phyloP scores from a whole-genome alignment of 768 basidiomycete genomes.

The Rhizopogon sp. region DNA sequence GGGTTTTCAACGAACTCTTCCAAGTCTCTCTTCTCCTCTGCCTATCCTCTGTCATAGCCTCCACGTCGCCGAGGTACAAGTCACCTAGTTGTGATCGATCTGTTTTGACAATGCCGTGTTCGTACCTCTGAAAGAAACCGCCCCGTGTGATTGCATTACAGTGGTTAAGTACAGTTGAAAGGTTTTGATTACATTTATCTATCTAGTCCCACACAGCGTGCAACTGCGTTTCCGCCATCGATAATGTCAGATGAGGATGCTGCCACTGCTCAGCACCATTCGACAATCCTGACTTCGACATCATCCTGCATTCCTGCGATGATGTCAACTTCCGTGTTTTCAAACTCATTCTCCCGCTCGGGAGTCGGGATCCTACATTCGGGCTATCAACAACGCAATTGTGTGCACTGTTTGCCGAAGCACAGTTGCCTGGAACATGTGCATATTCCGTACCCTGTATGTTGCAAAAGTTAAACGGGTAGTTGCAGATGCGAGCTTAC shows the following conservation, averaged over 20 bases:
- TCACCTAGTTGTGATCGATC: too few species aligned
- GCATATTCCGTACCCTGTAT: not conserved
- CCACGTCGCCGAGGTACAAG: too few species aligned
- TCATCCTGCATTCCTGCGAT: conserved; percentile 8
- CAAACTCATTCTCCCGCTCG: conserved; percentile 34
- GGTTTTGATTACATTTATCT: too few species aligned
- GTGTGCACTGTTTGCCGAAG: not conserved
- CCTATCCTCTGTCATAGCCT: too few species aligned
- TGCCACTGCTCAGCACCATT: too few species aligned
- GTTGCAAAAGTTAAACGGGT: not conserved
- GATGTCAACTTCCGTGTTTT: conserved; percentile 7
- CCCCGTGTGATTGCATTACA: too few species aligned
- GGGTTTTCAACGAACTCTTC: conserved; percentile 40
- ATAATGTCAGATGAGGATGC: too few species aligned
- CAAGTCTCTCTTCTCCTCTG: conserved; percentile 61
- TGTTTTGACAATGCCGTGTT: too few species aligned
- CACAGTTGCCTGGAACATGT: not conserved
- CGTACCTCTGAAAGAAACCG: too few species aligned
- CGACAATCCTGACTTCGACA: not conserved
- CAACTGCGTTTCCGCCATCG: too few species aligned
- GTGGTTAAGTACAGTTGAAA: too few species aligned
- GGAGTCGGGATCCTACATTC: not conserved
- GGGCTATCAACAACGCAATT: not conserved
- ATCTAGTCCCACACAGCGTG: too few species aligned
- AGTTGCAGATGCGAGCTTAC: conserved; percentile 4